These are phyloP conservation scores for Heracleum sosnowskyi DNA, from an alignment of 129 eudicot genomes.

Conservation along the genomic window DNA sequence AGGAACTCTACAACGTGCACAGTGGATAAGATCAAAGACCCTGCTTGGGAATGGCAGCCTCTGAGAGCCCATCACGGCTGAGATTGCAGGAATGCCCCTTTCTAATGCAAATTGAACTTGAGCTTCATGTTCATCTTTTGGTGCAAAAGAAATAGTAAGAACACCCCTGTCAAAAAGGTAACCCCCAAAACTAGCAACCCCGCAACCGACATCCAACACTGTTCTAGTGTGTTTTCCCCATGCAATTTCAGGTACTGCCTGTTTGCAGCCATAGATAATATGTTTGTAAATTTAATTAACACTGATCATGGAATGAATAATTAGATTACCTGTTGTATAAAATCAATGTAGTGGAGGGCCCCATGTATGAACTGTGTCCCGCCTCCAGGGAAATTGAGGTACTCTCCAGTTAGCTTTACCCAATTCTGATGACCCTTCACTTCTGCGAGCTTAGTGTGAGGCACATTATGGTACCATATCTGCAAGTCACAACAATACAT, in stretches of 20 bases:
- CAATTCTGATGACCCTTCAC: slow-evolving; percentile 77
- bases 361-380: slow-evolving; percentile 76
- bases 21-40: slow-evolving; percentile 66
- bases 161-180: slow-evolving; percentile 67
- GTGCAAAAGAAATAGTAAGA: slow-evolving; percentile 73
- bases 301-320: background rate
- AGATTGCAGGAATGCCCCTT: slow-evolving; percentile 85
- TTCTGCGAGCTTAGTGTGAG: slow-evolving; percentile 50
- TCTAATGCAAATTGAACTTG: slow-evolving; percentile 88
- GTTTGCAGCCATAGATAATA: slow-evolving; percentile 5
- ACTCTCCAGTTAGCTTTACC: slow-evolving; percentile 60
- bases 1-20: slow-evolving; percentile 86
- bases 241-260: slow-evolving; percentile 73
- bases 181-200: slow-evolving; percentile 89
- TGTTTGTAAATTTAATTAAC: background rate
- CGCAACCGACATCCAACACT: slow-evolving; percentile 73
- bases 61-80: slow-evolving; percentile 78
- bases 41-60: slow-evolving; percentile 74
- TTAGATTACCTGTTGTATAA: slow-evolving; percentile 51
- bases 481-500: slow-evolving; percentile 16
- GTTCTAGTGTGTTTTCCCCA: slow-evolving; percentile 88
- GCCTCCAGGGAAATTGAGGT: slow-evolving; percentile 66
- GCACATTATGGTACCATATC: slow-evolving; percentile 83
- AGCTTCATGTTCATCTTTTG: slow-evolving; percentile 79
- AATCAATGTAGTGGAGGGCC: slow-evolving; percentile 68